phyloP scores from a whole-genome alignment of 1,139 yeast species.

The Blastobotrys elegans region DNA sequence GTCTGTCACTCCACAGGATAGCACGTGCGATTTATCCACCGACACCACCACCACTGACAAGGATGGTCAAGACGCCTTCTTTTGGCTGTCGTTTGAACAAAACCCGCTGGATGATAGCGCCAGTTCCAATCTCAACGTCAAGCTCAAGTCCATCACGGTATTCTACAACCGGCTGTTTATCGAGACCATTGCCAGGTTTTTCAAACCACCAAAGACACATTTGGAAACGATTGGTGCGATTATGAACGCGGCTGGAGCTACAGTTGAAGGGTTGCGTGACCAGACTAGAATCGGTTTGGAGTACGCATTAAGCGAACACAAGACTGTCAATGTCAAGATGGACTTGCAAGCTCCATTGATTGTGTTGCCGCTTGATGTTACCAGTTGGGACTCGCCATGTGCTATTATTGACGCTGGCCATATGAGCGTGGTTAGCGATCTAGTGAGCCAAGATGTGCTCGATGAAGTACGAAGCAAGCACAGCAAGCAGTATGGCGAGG shows the following conservation, averaged over 20 bases:
- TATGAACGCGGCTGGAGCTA: constrained; percentile 92
- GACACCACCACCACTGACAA: constrained; percentile 21
- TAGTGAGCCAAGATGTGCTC: constrained; percentile 66
- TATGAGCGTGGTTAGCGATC: constrained; percentile 73
- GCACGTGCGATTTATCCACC: constrained; percentile 17
- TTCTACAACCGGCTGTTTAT: constrained; percentile 80
- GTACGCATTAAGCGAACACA: constrained; percentile 90
- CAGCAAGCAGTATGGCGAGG: constrained; percentile 58
- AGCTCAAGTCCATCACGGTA: constrained; percentile 80
- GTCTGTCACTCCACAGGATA: constrained; percentile 21
- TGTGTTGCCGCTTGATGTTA: constrained; percentile 80
- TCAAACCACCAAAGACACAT: constrained; percentile 82
- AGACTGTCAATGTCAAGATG: constrained; percentile 75
- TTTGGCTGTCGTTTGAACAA: constrained; percentile 74
- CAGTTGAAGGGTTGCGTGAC: constrained; percentile 82
- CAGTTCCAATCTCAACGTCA: constrained; percentile 69
- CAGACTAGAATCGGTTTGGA: constrained; percentile 92
- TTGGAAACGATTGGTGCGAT: constrained; percentile 86
- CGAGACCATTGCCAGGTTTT: constrained; percentile 68
- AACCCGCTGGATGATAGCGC: constrained; percentile 83
- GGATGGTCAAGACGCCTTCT: constrained; percentile 52
- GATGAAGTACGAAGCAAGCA: constrained; percentile 66
- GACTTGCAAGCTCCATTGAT: constrained; percentile 93
- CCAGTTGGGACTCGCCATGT: constrained; percentile 79
- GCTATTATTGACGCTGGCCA: constrained; percentile 96